Base-by-base conservation (phyloP, 805 yeast species). In the Suhomyces kilbournensis region DNA sequence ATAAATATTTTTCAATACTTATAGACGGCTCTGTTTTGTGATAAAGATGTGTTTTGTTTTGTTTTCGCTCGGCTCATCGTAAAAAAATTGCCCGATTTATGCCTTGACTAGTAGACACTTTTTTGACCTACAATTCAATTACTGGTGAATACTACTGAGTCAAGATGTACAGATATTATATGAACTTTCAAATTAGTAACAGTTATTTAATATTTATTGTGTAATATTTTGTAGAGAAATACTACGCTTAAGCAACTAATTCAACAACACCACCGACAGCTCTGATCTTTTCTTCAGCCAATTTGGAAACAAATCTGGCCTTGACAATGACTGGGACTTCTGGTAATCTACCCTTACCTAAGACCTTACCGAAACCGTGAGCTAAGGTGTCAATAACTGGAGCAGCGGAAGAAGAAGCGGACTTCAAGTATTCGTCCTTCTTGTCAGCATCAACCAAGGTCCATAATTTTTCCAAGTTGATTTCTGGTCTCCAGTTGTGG, bases 251-350 rank as follows among this genome's bases (percentile, higher is more conserved):
- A 81, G 99, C 99, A 78, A 94, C 81, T 77, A 94, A 89, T 85
- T 94, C 99, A 79, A 94, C 96, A 76, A 89, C 99, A 89, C 99
- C 99, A 83, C 99, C 99, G 76, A 87, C 99, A 76, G 96, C 98
- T 86, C 89, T 90, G 85, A 94, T 94, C 86, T 93, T 94, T 85
- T 94, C 92, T 87, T 94, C 99, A 77, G 99, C 99, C 77, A 91
- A 87, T 83, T 92, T 88, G 71, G 97, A 91, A 71, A 94, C 99
- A 77, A 87, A 94, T 88, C 99, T 93, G 68, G 99, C 99, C 83
- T 90, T 93, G 77, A 94, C 98, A 70, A 94, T 91, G 77, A 94
- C 96, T 76, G 99, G 99, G 69, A 92, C 97, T 67, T 88, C 73
- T 80, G 99, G 99, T 73, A 94, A 83, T 79, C 88, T 85, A 80